These are phyloP conservation scores for Colletotrichum sojae DNA, from an alignment of 2,329 filamentous ascomycete species.

Conservation along the genomic window DNA sequence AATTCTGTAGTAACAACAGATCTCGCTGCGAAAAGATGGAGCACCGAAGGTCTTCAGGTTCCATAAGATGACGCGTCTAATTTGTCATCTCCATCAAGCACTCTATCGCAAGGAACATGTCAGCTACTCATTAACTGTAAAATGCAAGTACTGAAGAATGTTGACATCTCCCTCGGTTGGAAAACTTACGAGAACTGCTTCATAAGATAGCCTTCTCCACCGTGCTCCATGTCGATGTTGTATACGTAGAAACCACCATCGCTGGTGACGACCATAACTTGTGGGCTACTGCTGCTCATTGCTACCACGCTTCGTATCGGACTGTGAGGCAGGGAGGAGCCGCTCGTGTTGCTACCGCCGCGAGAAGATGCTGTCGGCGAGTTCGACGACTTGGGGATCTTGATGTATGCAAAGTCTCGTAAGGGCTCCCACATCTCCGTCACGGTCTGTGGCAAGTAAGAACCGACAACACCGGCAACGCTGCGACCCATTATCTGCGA, in stretches of 20 bases:
- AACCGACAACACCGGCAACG: conserved; percentile 89
- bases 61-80: conserved; percentile 64
- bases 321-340: conserved; percentile 48
- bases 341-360: conserved; percentile 15
- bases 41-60: conserved; percentile 43
- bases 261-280: conserved; percentile 98
- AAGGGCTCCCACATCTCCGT: conserved; percentile 98
- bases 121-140: background rate
- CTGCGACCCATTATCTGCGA: conserved; percentile 94
- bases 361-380: conserved; percentile 46
- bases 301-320: conserved; percentile 93
- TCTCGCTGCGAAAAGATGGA: background rate
- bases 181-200: conserved; percentile 90
- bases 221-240: conserved; percentile 93
- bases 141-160: background rate
- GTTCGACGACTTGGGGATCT: conserved; percentile 77
- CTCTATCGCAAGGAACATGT: conserved; percentile 50
- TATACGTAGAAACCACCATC: conserved; percentile 97
- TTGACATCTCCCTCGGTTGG: background rate
- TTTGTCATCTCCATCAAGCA: conserved; percentile 69
- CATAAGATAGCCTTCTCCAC: conserved; percentile 90
- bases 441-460: conserved; percentile 92
- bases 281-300: conserved; percentile 93
- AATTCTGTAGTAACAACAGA: background rate
- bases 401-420: conserved; percentile 96